Evolutionary conservation across 495 filamentous ascomycete genomes (phyloP), one percentile per base, ranked within the genome.

Genomic region (Penicillium paradoxum): DNA sequence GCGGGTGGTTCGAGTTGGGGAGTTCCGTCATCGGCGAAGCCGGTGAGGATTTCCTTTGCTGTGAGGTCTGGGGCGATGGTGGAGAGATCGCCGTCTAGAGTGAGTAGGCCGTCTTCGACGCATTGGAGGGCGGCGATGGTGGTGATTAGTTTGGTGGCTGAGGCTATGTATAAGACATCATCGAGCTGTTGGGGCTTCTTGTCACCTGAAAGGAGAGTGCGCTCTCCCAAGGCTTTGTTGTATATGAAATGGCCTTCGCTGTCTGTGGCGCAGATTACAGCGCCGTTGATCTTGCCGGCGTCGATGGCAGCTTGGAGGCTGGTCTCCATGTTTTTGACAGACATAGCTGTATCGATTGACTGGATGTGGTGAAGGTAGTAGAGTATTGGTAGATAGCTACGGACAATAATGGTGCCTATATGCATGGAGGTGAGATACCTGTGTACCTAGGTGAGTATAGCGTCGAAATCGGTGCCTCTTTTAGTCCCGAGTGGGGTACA

Each of bases 91-190:
- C 62, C 64, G 24, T 71, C 67, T 1, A 83, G 60, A 2, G 57
- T 58, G 6, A 83, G 42, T 0, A 69, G 62, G 2, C 71, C 73
- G 9, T 71, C 63, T 13, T 81, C 76, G 14, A 83, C 73, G 55
- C 75, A 78, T 60, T 78, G 71, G 9, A 83, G 59, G 29, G 59
- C 53, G 8, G 66, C 64, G 32, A 67, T 66, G 22, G 62, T 53
- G 21, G 64, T 42, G 8, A 64, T 19, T 15, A 67, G 6, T 30
- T 67, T 62, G 9, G 62, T 67, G 11, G 58, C 57, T 5, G 60
- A 59, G 17, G 60, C 63, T 21, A 68, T 54, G 53, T 54, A 72
- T 7, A 74, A 50, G 14, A 74, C 52, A 52, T 68, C 66, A 29
- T 67, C 51, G 27, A 67, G 54, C 27, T 55, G 42, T 19, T 69